A percentile compares a stretch with the other conserved stretches of the same genome.
Evolutionary conservation across 305 asterid genomes (phyloP).

Genomic region (Fraxinus baroniana): DNA sequence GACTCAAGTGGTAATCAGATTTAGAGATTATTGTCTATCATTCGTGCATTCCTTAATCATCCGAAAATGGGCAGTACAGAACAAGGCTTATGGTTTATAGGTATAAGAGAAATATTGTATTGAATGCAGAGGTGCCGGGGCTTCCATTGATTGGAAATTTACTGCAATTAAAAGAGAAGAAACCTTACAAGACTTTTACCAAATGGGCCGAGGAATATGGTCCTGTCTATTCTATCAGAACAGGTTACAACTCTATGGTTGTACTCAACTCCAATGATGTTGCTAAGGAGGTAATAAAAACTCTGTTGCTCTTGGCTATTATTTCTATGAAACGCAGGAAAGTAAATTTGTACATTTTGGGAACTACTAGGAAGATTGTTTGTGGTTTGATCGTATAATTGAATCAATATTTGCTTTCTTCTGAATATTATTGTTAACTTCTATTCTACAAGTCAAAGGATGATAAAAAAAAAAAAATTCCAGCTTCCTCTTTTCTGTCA

Average conservation of each 20-base stretch:
- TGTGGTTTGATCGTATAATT: neutral
- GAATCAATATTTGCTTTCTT: neutral
- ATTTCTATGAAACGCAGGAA: neutral
- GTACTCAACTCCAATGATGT: constrained; percentile 53
- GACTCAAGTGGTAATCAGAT: neutral
- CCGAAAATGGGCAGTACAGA: neutral
- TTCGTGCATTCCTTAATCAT: neutral
- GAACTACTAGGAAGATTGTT: neutral
- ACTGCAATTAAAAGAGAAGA: constrained; percentile 68
- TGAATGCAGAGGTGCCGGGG: constrained; percentile 61
- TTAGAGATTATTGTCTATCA: neutral
- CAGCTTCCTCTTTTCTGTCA: neutral
- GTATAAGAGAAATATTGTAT: constrained; percentile 4
- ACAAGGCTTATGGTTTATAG: neutral
- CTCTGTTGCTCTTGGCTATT: neutral
- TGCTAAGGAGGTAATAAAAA: constrained; percentile 58
- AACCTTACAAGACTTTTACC: constrained; percentile 62
- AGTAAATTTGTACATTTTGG: neutral
- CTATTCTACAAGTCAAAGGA: neutral
- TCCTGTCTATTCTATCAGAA: constrained; percentile 63
- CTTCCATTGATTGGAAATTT: constrained; percentile 64
- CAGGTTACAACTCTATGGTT: constrained; percentile 51
- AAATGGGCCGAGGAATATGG: constrained; percentile 67
- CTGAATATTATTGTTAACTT: neutral
- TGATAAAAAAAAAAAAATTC: neutral